Evolutionary conservation across 2,329 filamentous ascomycete species (phyloP).

Genomic region (Thelonectria discophora): DNA sequence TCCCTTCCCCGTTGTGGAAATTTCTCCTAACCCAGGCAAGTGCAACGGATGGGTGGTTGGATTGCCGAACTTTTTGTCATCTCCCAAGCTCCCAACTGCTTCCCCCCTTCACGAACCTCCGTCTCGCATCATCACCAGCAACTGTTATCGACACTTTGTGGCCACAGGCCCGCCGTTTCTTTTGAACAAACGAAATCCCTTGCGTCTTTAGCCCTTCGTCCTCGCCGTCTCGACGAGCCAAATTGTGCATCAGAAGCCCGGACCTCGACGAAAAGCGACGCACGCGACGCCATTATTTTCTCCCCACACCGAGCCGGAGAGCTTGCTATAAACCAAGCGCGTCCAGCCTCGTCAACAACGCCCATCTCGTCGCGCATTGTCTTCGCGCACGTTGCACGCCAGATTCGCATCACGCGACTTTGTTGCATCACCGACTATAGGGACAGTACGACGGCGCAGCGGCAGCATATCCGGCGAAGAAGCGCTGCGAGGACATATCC

Average conservation of each 20-base stretch:
- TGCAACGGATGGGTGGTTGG: constrained; percentile 4
- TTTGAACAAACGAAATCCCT: neutral
- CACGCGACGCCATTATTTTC: constrained; percentile 24
- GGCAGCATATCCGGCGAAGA: constrained; percentile 19
- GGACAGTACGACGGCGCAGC: constrained; percentile 4
- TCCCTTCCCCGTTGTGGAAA: constrained; percentile 1
- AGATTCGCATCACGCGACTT: constrained; percentile 20
- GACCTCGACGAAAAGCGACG: constrained; percentile 1
- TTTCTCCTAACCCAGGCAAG: constrained; percentile 19
- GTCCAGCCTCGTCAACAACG: constrained; percentile 18
- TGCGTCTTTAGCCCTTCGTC: neutral
- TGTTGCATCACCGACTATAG: neutral
- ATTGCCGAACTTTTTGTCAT: constrained; percentile 23
- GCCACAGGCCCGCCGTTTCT: neutral
- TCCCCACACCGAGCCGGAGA: constrained; percentile 15
- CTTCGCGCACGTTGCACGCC: constrained; percentile 5
- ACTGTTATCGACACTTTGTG: neutral
- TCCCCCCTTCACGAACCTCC: constrained; percentile 24
- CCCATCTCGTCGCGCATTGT: constrained; percentile 11
- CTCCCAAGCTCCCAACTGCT: constrained; percentile 9
- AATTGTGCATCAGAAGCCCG: too few relatives aligned
- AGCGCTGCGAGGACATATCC: constrained; percentile 32
- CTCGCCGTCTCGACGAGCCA: neutral
- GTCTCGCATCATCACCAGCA: constrained; percentile 37
- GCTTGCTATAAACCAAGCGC: constrained; percentile 15